Conservation (phyloP, 1,139 yeast species). For the Yamadazyma dushanensis region DNA sequence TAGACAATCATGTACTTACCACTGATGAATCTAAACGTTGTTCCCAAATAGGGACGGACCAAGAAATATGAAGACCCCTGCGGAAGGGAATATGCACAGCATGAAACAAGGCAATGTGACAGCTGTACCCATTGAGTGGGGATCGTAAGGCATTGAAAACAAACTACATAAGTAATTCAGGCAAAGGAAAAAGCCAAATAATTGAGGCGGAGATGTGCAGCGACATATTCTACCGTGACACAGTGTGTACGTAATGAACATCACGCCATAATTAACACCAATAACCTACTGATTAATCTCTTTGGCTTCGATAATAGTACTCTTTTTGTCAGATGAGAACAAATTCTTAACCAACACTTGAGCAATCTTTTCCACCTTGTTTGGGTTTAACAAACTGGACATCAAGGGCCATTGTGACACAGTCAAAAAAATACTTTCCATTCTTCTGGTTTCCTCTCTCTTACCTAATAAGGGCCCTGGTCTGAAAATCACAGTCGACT, state of each 20-base stretch:
- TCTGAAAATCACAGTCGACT: conserved; percentile 64
- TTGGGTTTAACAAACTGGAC: conserved; percentile 7
- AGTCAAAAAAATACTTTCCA: conserved; percentile 25
- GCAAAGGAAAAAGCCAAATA: too few species aligned
- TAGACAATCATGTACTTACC: conserved; percentile 53
- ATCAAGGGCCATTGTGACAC: conserved; percentile 4
- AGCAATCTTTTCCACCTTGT: conserved; percentile 29
- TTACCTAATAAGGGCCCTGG: conserved; percentile 72
- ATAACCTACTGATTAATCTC: background rate
- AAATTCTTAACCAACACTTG: conserved; percentile 4
- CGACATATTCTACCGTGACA: too few species aligned
- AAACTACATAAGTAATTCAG: too few species aligned
- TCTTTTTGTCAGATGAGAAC: background rate
- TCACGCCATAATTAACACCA: too few species aligned
- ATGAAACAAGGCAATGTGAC: too few species aligned
- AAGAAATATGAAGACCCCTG: too few species aligned
- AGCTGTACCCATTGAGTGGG: too few species aligned
- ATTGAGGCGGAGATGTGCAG: too few species aligned
- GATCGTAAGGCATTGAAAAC: too few species aligned
- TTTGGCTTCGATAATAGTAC: background rate
- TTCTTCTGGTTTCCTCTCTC: conserved; percentile 35
- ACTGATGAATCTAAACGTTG: conserved; percentile 29
- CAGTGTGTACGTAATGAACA: too few species aligned
- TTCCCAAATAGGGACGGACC: too few species aligned
- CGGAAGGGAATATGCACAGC: too few species aligned